Evolutionary conservation across 2,329 filamentous ascomycete species (phyloP), one percentile per base, ranked within the genome.

Genomic region (Botryotinia narcissicola): DNA sequence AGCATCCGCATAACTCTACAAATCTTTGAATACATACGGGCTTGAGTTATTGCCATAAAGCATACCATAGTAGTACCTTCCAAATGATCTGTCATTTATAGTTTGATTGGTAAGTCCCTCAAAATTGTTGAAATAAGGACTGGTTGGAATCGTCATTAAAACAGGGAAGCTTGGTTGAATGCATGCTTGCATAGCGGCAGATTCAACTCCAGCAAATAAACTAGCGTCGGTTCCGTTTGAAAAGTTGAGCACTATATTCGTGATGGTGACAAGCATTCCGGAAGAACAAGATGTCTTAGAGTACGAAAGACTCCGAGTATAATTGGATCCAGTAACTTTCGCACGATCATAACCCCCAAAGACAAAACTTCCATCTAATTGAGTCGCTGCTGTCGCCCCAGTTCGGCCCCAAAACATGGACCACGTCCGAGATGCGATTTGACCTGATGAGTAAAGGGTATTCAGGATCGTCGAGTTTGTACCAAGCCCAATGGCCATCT

Each of bases 261-360:
- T 70, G 35, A 73, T 70, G 20, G 64, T 70, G 1, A 73, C 72
- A 9, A 62, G 51, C 63, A 73, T 70, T 20, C 54, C 51, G 9
- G 72, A 61, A n/a, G 7, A 37, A 35, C 72, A 73, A 44, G 51
- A n/a, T 40, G 25, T 25, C 9, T 22, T 70, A 3, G 57, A 61
- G 22, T 70, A 59, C 14, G 48, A 29, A 18, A 70, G 68, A 35
- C 4, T 29, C 4, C 68, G 35, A n/a, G 68, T 70, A 18, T 62
- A 70, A 32, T 70, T 70, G 10, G 35, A 12, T 3, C 68, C 68
- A 25, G 57, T 61, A 8, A 71, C 68, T 32, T 71, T 71, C 8
- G 68, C 68, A 32, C 68, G 48, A 63, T 71, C 68, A n/a, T 71
- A 71, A 20, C 68, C 68, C 4, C 68, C 68, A 48, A 71, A 71